Conservation (phyloP, 352 stramenopile species). For the Globisporangium cystogenes region DNA sequence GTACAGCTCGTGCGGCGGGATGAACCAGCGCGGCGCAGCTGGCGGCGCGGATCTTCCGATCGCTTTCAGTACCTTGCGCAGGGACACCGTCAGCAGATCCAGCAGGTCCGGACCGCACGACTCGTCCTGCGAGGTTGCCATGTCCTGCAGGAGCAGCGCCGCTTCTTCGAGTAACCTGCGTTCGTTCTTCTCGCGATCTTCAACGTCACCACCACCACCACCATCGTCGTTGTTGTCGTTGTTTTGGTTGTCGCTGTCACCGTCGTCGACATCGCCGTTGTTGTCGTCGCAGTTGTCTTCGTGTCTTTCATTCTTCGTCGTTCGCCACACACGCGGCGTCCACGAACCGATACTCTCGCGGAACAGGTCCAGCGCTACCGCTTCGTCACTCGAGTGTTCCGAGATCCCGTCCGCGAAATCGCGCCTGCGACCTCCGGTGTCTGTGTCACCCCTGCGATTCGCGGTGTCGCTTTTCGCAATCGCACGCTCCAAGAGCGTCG, state of each 20-base stretch:
- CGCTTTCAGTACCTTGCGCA: background rate
- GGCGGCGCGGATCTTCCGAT: background rate
- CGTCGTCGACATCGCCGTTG: too few species aligned
- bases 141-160: background rate
- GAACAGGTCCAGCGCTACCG: background rate
- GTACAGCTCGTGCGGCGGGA: slow-evolving; percentile 3
- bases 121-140: background rate
- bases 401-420: background rate
- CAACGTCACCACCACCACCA: too few species aligned
- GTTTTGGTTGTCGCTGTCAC: too few species aligned
- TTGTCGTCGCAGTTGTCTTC: background rate
- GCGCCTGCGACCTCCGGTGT: too few species aligned
- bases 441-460: background rate
- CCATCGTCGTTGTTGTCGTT: background rate
- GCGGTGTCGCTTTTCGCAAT: background rate
- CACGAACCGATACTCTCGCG: background rate
- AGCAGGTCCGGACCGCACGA: background rate
- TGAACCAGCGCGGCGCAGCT: background rate
- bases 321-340: background rate
- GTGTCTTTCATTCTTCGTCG: too few species aligned
- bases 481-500: background rate
- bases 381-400: background rate
- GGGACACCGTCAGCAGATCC: background rate
- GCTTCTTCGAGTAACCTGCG: background rate
- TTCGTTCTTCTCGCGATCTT: too few species aligned